Evolutionary conservation across 495 filamentous ascomycete genomes (phyloP).

Genomic region (Lophiostoma macrostomum): DNA sequence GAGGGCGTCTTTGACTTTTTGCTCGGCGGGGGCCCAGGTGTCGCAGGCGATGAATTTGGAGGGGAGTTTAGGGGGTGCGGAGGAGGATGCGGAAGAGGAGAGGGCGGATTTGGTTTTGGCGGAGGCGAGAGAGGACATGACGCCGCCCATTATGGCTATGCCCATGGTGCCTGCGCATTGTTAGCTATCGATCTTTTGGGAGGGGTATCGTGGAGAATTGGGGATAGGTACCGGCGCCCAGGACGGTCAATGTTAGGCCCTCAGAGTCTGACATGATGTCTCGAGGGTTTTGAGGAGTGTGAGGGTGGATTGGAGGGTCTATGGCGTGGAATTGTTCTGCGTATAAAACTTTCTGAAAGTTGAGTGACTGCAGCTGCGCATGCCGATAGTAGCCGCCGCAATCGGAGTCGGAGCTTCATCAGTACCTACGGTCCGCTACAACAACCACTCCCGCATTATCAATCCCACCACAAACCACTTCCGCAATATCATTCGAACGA

Average conservation of each 20-base stretch:
- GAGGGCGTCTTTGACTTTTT: slow-evolving; percentile 61
- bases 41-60: slow-evolving; percentile 75
- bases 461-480: too few species aligned
- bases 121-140: slow-evolving; percentile 62
- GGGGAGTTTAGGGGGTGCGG: slow-evolving; percentile 57
- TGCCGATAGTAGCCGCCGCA: too few species aligned
- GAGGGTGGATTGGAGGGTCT: neutral
- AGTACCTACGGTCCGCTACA: too few species aligned
- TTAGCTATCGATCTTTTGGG: slow-evolving; percentile 8
- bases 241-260: slow-evolving; percentile 61
- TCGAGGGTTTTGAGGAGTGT: neutral
- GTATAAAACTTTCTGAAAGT: too few species aligned
- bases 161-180: slow-evolving; percentile 65
- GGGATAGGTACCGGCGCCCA: slow-evolving; percentile 64
- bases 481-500: too few species aligned
- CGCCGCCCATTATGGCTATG: slow-evolving; percentile 77
- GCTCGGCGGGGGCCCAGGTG: slow-evolving; percentile 57
- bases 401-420: too few species aligned
- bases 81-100: slow-evolving; percentile 47
- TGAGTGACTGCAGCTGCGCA: too few species aligned
- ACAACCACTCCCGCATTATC: too few species aligned
- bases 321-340: too few species aligned
- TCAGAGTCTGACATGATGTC: slow-evolving; percentile 16
- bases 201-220: slow-evolving; percentile 1
- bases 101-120: slow-evolving; percentile 38